Evolutionary conservation across 2,329 filamentous ascomycete genomes (phyloP), one percentile per base, ranked within the genome.

Genomic region (Aotearoamyces nothofagi): DNA sequence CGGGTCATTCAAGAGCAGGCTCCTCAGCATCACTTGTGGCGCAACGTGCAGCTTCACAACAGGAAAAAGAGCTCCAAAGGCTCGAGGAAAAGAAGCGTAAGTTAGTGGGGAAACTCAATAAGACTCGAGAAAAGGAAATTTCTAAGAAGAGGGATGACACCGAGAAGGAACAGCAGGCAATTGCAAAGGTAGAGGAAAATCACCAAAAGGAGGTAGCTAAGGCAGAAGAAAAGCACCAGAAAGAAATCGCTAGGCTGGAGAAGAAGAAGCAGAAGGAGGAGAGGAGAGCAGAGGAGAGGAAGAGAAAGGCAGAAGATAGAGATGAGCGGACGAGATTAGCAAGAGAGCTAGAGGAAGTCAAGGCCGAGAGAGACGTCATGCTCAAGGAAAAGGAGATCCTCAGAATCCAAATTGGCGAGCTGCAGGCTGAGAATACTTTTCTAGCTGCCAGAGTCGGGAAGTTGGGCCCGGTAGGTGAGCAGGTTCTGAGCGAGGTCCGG

Each of bases 31-130:
- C n/a, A n/a, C n/a, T n/a, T n/a, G n/a, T n/a, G n/a, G n/a, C n/a
- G n/a, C n/a, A n/a, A n/a, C 49, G 30, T 26, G 45, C 38, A 2
- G 33, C 39, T 2, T 40, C 54, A 8, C 53, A 56, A 12, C 57
- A 69, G 35, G 72, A 78, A 15, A 76, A 72, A 42, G 72, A 80
- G 39, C 60, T 83, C 3, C 56, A 58, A 33, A 78, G 74, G 43
- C 61, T 80, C 6, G 58, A 70, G 26, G 61, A 69, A 10, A 66
- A 67, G 32, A 66, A 66, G 6, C 59, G 55, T 26, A 73, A 74
- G 41, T 56, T 80, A 0, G 66, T 78, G 22, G 66, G 71, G 12
- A 76, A 74, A 41, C 55, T 75, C 5, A 57, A 56, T n/a, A 63
- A 64, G 39, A 59, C 65, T 29, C 60, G 62, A 12, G 57, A 66